Evolutionary conservation across 2,329 filamentous ascomycete genomes (phyloP).

Genomic region (Xylariales sp.): DNA sequence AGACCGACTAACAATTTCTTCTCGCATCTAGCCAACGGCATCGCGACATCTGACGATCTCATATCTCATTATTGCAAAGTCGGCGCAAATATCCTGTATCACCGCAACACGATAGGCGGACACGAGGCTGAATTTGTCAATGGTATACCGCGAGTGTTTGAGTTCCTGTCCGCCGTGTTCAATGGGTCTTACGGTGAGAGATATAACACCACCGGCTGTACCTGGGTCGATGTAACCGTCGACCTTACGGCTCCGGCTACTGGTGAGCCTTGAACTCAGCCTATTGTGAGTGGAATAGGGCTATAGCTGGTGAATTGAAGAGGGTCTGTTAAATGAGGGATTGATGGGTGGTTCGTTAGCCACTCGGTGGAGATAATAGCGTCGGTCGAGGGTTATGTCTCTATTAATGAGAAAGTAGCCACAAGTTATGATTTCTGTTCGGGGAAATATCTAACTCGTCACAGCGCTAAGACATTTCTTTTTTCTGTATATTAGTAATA

Average conservation of each 20-base stretch:
- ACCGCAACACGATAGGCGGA: conserved; percentile 26
- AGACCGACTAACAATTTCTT: neutral
- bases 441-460: too few species aligned
- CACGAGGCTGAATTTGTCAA: conserved; percentile 18
- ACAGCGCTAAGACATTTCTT: too few species aligned
- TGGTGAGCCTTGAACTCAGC: neutral
- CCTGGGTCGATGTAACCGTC: conserved; percentile 26
- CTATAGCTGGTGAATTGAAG: too few species aligned
- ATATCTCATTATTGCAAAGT: conserved; percentile 23
- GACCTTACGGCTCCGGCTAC: conserved; percentile 8
- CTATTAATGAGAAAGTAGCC: too few species aligned
- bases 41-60: conserved; percentile 21
- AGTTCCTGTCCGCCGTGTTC: conserved; percentile 19
- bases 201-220: conserved; percentile 27
- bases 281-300: too few species aligned
- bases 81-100: conserved; percentile 20
- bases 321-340: too few species aligned
- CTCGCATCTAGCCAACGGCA: conserved; percentile 6
- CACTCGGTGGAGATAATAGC: too few species aligned
- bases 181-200: conserved; percentile 13
- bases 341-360: too few species aligned
- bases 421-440: too few species aligned
- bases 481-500: too few species aligned
- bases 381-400: too few species aligned
- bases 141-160: conserved; percentile 9